Evolutionary conservation across 371 early-diverging fungal species (phyloP).

Genomic region (Apophysomyces ossiformis): DNA sequence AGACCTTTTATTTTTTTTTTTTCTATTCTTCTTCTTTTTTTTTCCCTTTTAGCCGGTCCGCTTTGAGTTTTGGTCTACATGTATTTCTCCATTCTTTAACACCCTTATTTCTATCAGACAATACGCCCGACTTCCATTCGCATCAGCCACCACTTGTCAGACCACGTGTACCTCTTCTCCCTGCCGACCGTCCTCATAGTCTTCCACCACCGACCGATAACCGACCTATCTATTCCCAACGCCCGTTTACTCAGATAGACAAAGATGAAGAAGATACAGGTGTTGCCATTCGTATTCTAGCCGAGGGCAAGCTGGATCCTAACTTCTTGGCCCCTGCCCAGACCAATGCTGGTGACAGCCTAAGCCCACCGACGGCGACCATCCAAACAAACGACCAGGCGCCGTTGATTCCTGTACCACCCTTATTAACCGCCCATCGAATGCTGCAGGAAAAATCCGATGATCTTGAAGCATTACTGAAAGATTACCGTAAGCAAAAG

Average conservation of each 20-base stretch:
- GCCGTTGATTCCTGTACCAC: slow-evolving; percentile 62
- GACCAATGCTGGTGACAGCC: slow-evolving; percentile 51
- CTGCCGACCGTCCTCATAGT: slow-evolving; percentile 15
- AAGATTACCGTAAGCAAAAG: slow-evolving; percentile 29
- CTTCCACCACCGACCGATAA: slow-evolving; percentile 13
- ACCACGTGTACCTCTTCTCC: slow-evolving; percentile 10
- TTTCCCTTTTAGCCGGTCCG: too few relatives aligned
- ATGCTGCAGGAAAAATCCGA: slow-evolving; percentile 43
- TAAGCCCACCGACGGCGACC: slow-evolving; percentile 33
- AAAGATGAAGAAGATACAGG: slow-evolving; percentile 5
- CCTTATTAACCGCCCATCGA: slow-evolving; percentile 60
- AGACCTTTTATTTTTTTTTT: background rate
- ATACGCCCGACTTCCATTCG: slow-evolving; percentile 18
- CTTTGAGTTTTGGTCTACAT: background rate
- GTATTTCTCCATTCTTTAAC: background rate
- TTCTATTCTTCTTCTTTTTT: too few relatives aligned
- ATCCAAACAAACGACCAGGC: slow-evolving; percentile 40
- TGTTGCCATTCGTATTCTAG: slow-evolving; percentile 24
- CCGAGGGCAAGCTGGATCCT: slow-evolving; percentile 51
- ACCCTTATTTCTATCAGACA: slow-evolving; percentile 21
- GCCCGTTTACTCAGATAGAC: slow-evolving; percentile 10
- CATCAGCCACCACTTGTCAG: slow-evolving; percentile 13
- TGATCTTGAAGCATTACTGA: slow-evolving; percentile 42
- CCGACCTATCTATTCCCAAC: slow-evolving; percentile 1
- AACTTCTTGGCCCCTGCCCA: slow-evolving; percentile 54